Percentiles rank a stretch among this genome's conserved stretches.
phyloP scores from a whole-genome alignment of 2,329 filamentous ascomycete genomes.

The Aureobasidium pullulans region DNA sequence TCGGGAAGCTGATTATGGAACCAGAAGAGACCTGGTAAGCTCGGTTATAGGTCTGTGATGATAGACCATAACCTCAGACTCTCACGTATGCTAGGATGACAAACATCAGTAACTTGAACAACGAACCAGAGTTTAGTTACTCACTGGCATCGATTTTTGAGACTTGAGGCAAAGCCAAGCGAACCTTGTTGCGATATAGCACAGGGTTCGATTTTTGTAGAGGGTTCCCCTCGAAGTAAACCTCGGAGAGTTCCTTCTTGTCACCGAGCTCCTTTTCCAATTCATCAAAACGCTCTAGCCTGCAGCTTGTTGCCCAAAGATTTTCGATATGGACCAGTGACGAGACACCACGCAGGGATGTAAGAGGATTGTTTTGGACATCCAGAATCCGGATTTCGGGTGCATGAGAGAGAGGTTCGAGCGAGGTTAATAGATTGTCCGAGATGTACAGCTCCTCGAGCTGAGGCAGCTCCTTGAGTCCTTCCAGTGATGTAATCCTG shows the following conservation, averaged over 20 bases:
- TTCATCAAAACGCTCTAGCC: constrained; percentile 70
- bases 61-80: neutral
- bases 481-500: constrained; percentile 70
- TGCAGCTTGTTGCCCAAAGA: constrained; percentile 89
- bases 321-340: constrained; percentile 70
- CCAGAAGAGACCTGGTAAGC: no score
- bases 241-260: constrained; percentile 74
- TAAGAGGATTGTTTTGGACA: constrained; percentile 79
- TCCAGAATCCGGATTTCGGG: constrained; percentile 69
- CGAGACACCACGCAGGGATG: constrained; percentile 64
- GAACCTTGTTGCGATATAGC: constrained; percentile 88
- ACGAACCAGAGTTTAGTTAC: constrained; percentile 34
- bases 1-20: no score
- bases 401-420: constrained; percentile 55
- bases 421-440: constrained; percentile 77
- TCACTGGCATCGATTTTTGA: constrained; percentile 95
- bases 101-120: neutral
- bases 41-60: neutral
- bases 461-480: constrained; percentile 63
- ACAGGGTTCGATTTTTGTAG: constrained; percentile 73
- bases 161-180: constrained; percentile 77
- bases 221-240: constrained; percentile 95
- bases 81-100: constrained; percentile 7
- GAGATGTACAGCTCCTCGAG: constrained; percentile 94
- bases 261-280: constrained; percentile 70